A percentile compares a stretch with the other conserved stretches of the same genome.
Conservation (phyloP, 2,329 filamentous ascomycete genomes). For the Fonsecaea monophora region DNA sequence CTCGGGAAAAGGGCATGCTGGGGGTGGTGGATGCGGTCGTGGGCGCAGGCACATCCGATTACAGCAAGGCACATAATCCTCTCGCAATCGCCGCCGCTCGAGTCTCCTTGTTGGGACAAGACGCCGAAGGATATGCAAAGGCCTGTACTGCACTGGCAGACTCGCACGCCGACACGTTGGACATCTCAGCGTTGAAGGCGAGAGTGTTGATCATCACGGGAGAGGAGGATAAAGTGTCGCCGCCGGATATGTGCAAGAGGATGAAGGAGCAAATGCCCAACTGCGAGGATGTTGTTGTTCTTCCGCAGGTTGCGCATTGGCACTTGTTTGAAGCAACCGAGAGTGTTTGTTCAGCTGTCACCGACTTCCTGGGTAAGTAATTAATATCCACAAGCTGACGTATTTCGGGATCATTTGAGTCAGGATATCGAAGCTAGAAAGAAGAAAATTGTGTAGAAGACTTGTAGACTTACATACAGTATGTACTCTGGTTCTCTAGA, state of each 20-base stretch:
- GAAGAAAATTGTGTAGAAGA: background rate
- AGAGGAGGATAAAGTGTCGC: slow-evolving; percentile 54
- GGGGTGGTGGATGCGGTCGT: slow-evolving; percentile 52
- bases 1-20: slow-evolving; percentile 55
- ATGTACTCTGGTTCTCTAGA: background rate
- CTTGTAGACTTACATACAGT: background rate
- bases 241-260: slow-evolving; percentile 47
- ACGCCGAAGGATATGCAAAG: slow-evolving; percentile 64
- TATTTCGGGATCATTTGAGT: background rate
- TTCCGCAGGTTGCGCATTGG: slow-evolving; percentile 59
- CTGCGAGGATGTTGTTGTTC: slow-evolving; percentile 43
- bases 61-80: slow-evolving; percentile 49
- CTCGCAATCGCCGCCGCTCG: slow-evolving; percentile 53
- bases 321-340: slow-evolving; percentile 57
- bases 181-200: slow-evolving; percentile 45
- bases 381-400: background rate
- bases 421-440: background rate
- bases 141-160: slow-evolving; percentile 58
- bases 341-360: slow-evolving; percentile 45
- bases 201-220: slow-evolving; percentile 55
- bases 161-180: slow-evolving; percentile 43
- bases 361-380: slow-evolving; percentile 21
- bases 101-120: slow-evolving; percentile 55
- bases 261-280: slow-evolving; percentile 40
- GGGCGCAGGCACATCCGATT: slow-evolving; percentile 47